Percentiles rank a stretch among this genome's conserved stretches.
Evolutionary conservation across 192 early-diverging fungal genomes (phyloP).

Genomic region (Cetraspora pellucida): DNA sequence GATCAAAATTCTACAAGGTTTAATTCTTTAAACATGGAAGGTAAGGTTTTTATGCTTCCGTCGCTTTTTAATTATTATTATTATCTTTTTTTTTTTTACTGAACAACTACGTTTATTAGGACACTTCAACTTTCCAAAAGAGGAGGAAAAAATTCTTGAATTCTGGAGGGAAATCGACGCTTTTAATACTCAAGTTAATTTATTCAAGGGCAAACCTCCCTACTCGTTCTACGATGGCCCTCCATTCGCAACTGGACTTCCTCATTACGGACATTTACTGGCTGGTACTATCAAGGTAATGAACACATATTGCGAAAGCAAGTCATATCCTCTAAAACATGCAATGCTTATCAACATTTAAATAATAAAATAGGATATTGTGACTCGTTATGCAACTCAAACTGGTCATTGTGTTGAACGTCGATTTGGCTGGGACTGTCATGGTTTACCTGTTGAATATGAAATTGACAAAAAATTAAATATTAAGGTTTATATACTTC

Average conservation of each 20-base stretch:
- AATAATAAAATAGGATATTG: conserved; percentile 72
- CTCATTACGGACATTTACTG: conserved; percentile 98
- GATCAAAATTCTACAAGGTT: no score
- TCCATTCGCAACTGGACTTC: conserved; percentile 97
- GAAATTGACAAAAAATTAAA: conserved; percentile 94
- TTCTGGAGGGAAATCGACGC: conserved; percentile 99
- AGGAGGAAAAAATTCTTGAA: conserved; percentile 90
- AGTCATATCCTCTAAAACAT: background rate
- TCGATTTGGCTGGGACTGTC: conserved; percentile 96
- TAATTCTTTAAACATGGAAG: no score
- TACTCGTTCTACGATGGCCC: conserved; percentile 99
- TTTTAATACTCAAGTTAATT: conserved; percentile 62
- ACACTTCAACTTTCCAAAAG: conserved; percentile 85
- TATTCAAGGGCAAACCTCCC: conserved; percentile 38
- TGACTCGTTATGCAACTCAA: conserved; percentile 92
- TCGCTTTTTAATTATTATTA: no score
- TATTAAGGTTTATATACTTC: conserved; percentile 59
- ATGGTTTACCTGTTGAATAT: conserved; percentile 87
- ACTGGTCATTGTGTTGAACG: conserved; percentile 98
- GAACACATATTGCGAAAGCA: background rate
- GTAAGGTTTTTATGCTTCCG: no score
- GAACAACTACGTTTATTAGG: background rate
- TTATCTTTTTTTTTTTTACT: no score
- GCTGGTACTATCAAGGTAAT: conserved; percentile 97
- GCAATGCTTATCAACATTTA: background rate